Evolutionary conservation across 208 protist genomes (phyloP).

Genomic region (Leishmania braziliensis): DNA sequence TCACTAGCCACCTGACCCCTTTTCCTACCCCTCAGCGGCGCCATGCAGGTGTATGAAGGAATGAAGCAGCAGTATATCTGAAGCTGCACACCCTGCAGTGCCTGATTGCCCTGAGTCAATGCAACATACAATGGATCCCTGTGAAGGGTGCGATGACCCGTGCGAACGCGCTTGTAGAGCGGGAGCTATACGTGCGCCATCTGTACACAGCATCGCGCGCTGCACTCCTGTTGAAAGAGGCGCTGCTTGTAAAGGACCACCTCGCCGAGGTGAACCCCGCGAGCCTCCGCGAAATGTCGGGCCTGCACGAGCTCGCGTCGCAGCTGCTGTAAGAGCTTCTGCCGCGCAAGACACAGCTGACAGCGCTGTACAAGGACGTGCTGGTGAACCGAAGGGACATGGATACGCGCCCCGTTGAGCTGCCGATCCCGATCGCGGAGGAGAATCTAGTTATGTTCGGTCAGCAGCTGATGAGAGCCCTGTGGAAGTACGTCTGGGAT

Average conservation of each 20-base stretch:
- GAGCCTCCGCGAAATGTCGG: slow-evolving; percentile 1
- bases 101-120: slow-evolving; percentile 36
- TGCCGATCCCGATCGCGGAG: slow-evolving; percentile 31
- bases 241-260: background rate
- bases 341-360: background rate
- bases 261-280: background rate
- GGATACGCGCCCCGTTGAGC: background rate
- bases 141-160: slow-evolving; percentile 41
- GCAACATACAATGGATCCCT: slow-evolving; percentile 70
- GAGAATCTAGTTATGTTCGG: slow-evolving; percentile 44
- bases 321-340: slow-evolving; percentile 8
- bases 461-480: slow-evolving; percentile 31
- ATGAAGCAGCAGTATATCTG: slow-evolving; percentile 39
- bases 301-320: background rate
- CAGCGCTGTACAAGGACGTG: slow-evolving; percentile 52
- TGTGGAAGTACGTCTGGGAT: slow-evolving; percentile 81
- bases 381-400: slow-evolving; percentile 36
- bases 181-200: slow-evolving; percentile 12
- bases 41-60: slow-evolving; percentile 44
- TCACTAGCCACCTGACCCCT: background rate
- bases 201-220: slow-evolving; percentile 30
- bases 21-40: background rate
- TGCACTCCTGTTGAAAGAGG: slow-evolving; percentile 2
- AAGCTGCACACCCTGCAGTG: slow-evolving; percentile 49
- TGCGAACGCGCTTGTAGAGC: slow-evolving; percentile 38